Base-by-base conservation (phyloP, 495 filamentous ascomycete genomes). In the Terfezia claveryi region DNA sequence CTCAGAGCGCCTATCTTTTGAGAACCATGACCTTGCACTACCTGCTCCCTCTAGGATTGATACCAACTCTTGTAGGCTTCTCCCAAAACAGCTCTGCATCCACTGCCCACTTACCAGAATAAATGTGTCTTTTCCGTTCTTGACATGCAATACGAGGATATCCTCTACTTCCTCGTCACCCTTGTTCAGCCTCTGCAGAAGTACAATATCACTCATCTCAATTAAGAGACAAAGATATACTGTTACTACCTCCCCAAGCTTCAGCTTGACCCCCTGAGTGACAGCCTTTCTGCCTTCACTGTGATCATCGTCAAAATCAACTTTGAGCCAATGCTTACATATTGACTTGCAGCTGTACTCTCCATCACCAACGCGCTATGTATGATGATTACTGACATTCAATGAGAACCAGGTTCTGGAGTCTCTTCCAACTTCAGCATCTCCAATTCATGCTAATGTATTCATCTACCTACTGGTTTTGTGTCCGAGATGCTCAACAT, bases 51-150 rank as follows among this genome's bases (percentile, higher is more conserved):
- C 83, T 0, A 89, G 87, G 50, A 95, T 80, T 16, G 78, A 76
- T 16, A 88, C 83, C 14, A 98, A 74, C 59, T 91, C 84, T 52
- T 84, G 80, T 41, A 96, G 71, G 8, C 82, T 83, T 51, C 83
- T 79, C 0, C 86, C 87, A 54, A 95, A 87, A 59, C 79, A 83
- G 0, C 83, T 87, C 23, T 80, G 85, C 3, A 80, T 67, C 91
- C 92, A 99, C 0, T 71, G 68, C 0, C 78, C 89, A 4, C 73
- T 75, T 8, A 92, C 71, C 1, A 87, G 80, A 51, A 99, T 76
- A 65, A 99, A 99, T 65, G 95, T 82, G 58, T 99, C 91, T 53
- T 85, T 75, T 2, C 91, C 91, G 51, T 80, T 76, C 9, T 77
- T 73, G 9, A 96, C 84, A 10, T 87, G 81, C n/a, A 99, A 75